A percentile compares a stretch with the other conserved stretches of the same genome.
phyloP scores from a whole-genome alignment of 768 basidiomycete genomes.

The Tylopilus plumbeoviolaceoides region DNA sequence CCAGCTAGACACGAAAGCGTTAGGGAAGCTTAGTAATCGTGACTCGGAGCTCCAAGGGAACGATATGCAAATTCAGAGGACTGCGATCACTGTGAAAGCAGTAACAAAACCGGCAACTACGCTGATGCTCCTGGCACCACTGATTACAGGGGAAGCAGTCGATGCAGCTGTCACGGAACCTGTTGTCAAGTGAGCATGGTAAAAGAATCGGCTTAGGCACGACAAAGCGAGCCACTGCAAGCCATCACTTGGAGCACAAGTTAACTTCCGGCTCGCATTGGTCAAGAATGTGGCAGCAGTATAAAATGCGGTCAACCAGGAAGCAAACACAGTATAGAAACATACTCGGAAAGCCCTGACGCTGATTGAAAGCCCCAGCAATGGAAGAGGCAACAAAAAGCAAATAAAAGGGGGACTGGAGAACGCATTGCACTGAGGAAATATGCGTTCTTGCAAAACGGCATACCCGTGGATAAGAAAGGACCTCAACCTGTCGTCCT shows the following conservation, averaged over 20 bases:
- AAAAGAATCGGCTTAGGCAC: neutral
- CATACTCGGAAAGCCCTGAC: neutral
- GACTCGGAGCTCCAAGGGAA: too few species aligned
- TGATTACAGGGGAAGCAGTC: neutral
- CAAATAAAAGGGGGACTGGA: neutral
- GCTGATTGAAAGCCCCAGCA: neutral
- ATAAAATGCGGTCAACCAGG: neutral
- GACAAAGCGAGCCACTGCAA: too few species aligned
- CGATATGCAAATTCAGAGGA: neutral
- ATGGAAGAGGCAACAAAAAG: neutral
- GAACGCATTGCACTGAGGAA: neutral
- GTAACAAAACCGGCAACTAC: neutral
- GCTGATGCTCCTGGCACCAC: neutral
- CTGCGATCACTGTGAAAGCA: neutral
- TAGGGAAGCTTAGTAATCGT: neutral
- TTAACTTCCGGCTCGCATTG: neutral
- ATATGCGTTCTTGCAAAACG: neutral
- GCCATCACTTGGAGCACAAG: too few species aligned
- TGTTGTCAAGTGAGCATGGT: too few species aligned
- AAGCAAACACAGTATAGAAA: neutral
- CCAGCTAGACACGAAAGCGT: neutral
- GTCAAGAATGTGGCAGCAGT: neutral
- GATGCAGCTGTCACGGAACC: too few species aligned
- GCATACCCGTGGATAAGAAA: too few species aligned
- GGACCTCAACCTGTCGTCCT: neutral